Base-by-base conservation (phyloP, 2,329 filamentous ascomycete genomes). In the Aspergillus fructus region DNA sequence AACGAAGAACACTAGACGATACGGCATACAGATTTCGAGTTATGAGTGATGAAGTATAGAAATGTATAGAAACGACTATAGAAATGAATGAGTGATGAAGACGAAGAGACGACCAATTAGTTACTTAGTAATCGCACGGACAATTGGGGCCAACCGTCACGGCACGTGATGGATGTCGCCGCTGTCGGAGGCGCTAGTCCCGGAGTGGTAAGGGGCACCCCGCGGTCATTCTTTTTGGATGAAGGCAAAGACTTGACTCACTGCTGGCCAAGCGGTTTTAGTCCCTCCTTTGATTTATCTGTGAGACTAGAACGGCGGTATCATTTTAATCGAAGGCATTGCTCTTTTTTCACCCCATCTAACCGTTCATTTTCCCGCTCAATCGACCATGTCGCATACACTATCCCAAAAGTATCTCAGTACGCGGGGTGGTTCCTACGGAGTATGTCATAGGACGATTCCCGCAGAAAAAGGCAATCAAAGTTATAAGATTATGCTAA, bases 321-420 rank as follows among this genome's bases (percentile, higher is more conserved):
- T 15, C n/a, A 5, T 37, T 30, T 45, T 12, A 6, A 30, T 34
- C 2, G 11, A 34, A 41, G 45, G 47, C 49, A 47, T 50, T 53
- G 30, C 19, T 50, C 45, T 21, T 46, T 24, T 53, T 21, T 12
- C 17, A 47, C 52, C 11, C 48, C 17, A 23, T 27, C 15, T 5
- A 15, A 24, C 43, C 17, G 15, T 17, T 47, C 23, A 33, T 37
- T 33, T 37, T 40, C 33, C 11, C 13, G 23, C 12, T 24, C 17
- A 33, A 39, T 39, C 53, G 47, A 55, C 13, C 47, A 69, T 69
- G 66, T 61, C 68, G 37, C 68, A 67, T 34, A 69, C 67, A 39
- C 54, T 64, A 2, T 71, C 71, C 21, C 71, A 73, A 57, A 66
- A 67, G 56, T 73, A 71, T 45, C 63, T 72, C 24, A 68, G 65